Evolutionary conservation across 495 filamentous ascomycete species (phyloP), one percentile per base, ranked within the genome.

Genomic region (Astrothelium subdiscretum): DNA sequence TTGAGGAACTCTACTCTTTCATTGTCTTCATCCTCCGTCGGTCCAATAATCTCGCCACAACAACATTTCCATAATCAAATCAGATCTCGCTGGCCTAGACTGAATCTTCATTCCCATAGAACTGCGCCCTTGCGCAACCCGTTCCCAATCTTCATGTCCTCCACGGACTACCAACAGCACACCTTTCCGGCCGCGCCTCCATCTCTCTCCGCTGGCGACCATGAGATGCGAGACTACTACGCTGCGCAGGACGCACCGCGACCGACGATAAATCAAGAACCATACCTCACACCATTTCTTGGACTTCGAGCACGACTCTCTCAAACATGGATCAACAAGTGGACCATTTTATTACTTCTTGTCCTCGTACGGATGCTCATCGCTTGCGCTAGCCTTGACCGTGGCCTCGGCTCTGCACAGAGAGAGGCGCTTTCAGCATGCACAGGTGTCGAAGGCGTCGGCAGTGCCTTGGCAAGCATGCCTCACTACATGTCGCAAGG

Each of bases 401-500:
- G 80, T 59, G 84, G 91, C 70, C 80, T 97, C 69, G 83, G 68
- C 22, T 82, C 83, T 42, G 94, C 95, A 43, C 84, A 89, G 68
- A 74, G 73, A 43, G 84, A 97, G 78, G 92, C 94, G 22, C 79
- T 96, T 22, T 86, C 87, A 32, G 89, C 91, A 60, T 98, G 94
- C 68, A 90, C 87, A 59, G 83, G 85, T 64, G 91, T 97, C n/a
- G 92, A 98, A 73, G 89, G 89, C 59, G 83, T 95, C 73, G 95
- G 92, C 65, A 96, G 91, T 69, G 82, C 91, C 38, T 92, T 98
- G 89, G 94, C 91, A 26, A 97, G 92, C 22, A 95, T 96, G 90
- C 94, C 94, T 20, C 85, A 96, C 71, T 97, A 95, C 77, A 83
- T 97, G 67, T 83, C 91, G 1, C 76, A 81, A 44, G 94, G 94